These are phyloP conservation scores for Pecoramyces ruminantium DNA, from an alignment of 192 early-diverging fungal genomes.

Conservation along the genomic window DNA sequence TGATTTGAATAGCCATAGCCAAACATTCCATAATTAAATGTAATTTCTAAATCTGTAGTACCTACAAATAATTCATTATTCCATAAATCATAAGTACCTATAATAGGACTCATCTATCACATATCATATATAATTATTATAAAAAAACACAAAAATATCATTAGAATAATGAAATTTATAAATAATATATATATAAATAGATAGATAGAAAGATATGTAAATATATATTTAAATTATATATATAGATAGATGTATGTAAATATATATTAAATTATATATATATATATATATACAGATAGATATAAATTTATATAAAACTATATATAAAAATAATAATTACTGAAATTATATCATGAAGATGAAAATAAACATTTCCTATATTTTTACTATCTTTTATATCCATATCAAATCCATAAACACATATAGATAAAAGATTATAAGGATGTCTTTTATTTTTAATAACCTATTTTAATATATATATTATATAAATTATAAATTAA, in stretches of 20 bases:
- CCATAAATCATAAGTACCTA: conserved; percentile 17
- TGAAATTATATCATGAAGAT: conserved; percentile 23
- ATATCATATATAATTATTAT: neutral
- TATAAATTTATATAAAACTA: too few species aligned
- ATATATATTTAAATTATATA: too few species aligned
- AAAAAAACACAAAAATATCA: conserved; percentile 1
- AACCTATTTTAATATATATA: conserved; percentile 1
- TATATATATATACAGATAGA: too few species aligned
- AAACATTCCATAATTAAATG: conserved; percentile 24
- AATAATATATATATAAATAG: too few species aligned
- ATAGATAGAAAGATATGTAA: too few species aligned
- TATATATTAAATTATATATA: too few species aligned
- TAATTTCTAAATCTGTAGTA: conserved; percentile 20
- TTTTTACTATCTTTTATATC: neutral
- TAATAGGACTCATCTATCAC: conserved; percentile 11
- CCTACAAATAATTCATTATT: conserved; percentile 15
- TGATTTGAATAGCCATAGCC: conserved; percentile 27
- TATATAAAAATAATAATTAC: too few species aligned
- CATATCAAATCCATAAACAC: conserved; percentile 5
- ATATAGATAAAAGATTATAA: conserved; percentile 15
- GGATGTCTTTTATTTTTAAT: conserved; percentile 17
- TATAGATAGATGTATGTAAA: too few species aligned
- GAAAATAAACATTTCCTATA: conserved; percentile 19
- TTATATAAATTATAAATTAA: too few species aligned
- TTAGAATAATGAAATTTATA: too few species aligned